These are phyloP conservation scores for Fusarium sp. DNA, from an alignment of 2,329 filamentous ascomycete genomes.

Conservation along the genomic window DNA sequence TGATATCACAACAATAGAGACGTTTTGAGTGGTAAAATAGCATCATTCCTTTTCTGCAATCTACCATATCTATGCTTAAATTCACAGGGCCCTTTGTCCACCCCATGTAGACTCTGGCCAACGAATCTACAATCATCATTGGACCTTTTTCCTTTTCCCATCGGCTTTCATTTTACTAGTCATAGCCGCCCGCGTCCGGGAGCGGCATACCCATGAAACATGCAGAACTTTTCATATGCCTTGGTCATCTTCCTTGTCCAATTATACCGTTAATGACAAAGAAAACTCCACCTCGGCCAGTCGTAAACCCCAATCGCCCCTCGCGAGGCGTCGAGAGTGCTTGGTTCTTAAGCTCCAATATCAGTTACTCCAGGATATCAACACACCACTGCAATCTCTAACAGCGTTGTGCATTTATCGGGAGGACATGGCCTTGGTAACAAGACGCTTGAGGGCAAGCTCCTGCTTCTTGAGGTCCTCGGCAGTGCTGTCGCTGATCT, in stretches of 20 bases:
- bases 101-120: conserved; percentile 42
- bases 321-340: conserved; percentile 38
- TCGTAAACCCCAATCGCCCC: conserved; percentile 30
- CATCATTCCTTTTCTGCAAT: conserved; percentile 52
- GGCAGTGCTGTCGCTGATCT: conserved; percentile 89
- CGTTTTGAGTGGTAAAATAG: conserved; percentile 40
- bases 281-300: conserved; percentile 37
- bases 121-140: conserved; percentile 39
- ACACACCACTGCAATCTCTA: conserved; percentile 33
- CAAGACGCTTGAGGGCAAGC: conserved; percentile 94
- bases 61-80: conserved; percentile 55
- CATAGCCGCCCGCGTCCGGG: conserved; percentile 42
- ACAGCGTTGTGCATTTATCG: conserved; percentile 68
- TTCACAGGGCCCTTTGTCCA: conserved; percentile 46
- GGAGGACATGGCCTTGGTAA: conserved; percentile 98
- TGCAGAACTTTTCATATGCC: conserved; percentile 54
- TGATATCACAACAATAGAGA: not conserved
- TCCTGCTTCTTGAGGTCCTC: conserved; percentile 99
- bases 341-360: conserved; percentile 31
- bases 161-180: conserved; percentile 46
- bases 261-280: conserved; percentile 50
- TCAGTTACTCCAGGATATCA: conserved; percentile 37
- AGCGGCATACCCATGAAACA: conserved; percentile 48
- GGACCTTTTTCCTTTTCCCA: conserved; percentile 40
- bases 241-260: conserved; percentile 49